Base-by-base conservation (phyloP, 1,284 basidiomycete genomes). In the Rhizopogon hawkerae region DNA sequence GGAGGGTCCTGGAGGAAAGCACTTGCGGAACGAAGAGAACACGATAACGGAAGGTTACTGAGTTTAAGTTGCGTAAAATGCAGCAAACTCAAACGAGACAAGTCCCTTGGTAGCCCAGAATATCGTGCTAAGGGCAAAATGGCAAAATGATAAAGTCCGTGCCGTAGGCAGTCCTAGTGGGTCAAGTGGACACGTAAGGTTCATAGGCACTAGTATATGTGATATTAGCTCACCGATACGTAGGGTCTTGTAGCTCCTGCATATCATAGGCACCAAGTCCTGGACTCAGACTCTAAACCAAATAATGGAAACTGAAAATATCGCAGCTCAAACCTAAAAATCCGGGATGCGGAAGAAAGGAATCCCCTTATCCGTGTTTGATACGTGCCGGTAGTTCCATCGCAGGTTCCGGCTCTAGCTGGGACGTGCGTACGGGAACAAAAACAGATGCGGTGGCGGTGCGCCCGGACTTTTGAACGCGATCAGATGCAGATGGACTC, bases 391-490 rank as follows among this genome's bases (percentile, higher is more conserved):
- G 59, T 1, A 64, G 38, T 36, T 64, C 65, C 66, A 64, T 67
- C 3, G 54, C 56, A 35, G 66, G 66, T 37, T 68, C 57, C 14
- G 63, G 63, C 38, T 62, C 66, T 11, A 68, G 50, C 34, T 64
- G 63, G 2, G 57, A 61, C 1, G 62, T 68, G 38, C 63, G 63
- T 31, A 68, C 60, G 3, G 63, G 63, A 45, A 46, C 43, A n/a
- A 46, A 54, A n/a, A 41, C 33, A 34, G n/a, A 14, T 33, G 39
- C 50, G 58, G 10, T 33, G 36, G 6, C 9, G 35, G 4, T 9
- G 52, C 7, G 43, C 50, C 39, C 11, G 34, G 53, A 13, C 39
- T 2, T 38, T 9, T 23, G 11, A 53, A n/a, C 46, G 31, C 48
- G 18, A 50, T 21, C 46, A 9, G n/a, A 47, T 31, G 26, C 21